Percentiles rank a stretch among this genome's conserved stretches.
These are phyloP conservation scores for Debaryomyces sp. DNA, from an alignment of 1,139 yeast species.

Conservation along the genomic window DNA sequence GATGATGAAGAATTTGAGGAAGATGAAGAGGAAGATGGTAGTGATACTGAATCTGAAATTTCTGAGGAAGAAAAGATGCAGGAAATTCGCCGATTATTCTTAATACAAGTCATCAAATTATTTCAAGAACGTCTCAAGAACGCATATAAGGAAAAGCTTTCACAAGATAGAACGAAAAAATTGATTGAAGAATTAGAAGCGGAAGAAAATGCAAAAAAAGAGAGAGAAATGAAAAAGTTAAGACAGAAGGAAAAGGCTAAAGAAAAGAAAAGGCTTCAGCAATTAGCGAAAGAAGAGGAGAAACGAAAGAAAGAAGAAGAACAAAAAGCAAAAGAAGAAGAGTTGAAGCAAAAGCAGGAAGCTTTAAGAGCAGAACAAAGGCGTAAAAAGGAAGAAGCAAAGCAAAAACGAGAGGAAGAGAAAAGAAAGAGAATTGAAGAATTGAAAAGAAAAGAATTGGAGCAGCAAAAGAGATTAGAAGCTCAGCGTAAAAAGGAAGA, in stretches of 20 bases:
- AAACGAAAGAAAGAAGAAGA: conserved; percentile 62
- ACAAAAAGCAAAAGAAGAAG: conserved; percentile 37
- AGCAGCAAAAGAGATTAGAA: conserved; percentile 40
- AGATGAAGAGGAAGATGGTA: conserved; percentile 31
- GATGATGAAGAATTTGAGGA: conserved; percentile 35
- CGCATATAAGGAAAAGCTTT: conserved; percentile 73
- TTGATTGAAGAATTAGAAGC: conserved; percentile 80
- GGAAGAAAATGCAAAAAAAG: conserved; percentile 69
- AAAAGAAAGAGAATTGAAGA: conserved; percentile 49
- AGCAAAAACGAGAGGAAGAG: conserved; percentile 55
- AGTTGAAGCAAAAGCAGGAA: conserved; percentile 36
- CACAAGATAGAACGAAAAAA: conserved; percentile 72
- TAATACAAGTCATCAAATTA: conserved; percentile 70
- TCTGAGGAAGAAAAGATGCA: conserved; percentile 69
- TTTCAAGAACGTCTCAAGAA: conserved; percentile 70
- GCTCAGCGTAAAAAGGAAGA: conserved; percentile 58
- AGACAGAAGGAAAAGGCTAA: conserved; percentile 76
- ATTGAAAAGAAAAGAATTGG: conserved; percentile 49
- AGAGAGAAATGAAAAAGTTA: conserved; percentile 70
- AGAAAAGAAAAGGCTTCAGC: conserved; percentile 73
- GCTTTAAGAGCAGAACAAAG: conserved; percentile 46
- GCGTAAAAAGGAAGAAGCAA: conserved; percentile 51
- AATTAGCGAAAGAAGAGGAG: conserved; percentile 78
- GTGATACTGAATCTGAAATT: conserved; percentile 47
- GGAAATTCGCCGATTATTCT: conserved; percentile 76